These are phyloP conservation scores for Prosopis cineraria DNA, from an alignment of 306 rosid species.

Conservation along the genomic window DNA sequence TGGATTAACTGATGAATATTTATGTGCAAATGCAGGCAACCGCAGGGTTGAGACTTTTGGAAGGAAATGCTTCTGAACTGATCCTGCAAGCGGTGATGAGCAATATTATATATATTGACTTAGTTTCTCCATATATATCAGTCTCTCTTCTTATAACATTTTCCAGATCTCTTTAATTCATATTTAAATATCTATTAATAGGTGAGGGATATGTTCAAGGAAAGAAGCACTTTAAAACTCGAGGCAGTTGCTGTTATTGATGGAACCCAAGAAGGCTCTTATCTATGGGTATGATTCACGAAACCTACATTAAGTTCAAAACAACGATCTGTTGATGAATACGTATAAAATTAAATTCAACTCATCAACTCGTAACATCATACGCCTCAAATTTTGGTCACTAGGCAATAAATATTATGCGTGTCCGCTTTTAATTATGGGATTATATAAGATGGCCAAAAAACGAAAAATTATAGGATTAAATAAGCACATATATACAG, in stretches of 20 bases:
- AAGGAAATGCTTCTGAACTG: conserved; percentile 56
- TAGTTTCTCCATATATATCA: background rate
- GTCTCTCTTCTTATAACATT: background rate
- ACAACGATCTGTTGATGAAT: background rate
- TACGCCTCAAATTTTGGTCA: too few relatives aligned
- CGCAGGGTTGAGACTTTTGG: conserved; percentile 68
- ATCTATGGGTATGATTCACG: conserved; percentile 58
- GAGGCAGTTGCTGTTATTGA: conserved; percentile 51
- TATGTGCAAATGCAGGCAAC: conserved; percentile 54
- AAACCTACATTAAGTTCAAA: background rate
- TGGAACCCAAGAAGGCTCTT: conserved; percentile 82
- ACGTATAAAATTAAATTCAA: too few relatives aligned
- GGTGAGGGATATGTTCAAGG: conserved; percentile 67
- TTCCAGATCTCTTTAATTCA: background rate
- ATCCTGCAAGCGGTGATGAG: conserved; percentile 63
- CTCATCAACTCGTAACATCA: too few relatives aligned
- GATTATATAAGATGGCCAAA: too few relatives aligned
- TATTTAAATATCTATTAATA: conserved; percentile 7
- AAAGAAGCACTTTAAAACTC: conserved; percentile 47
- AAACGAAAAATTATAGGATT: too few relatives aligned
- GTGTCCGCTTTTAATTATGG: too few relatives aligned
- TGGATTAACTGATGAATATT: background rate
- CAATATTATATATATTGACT: background rate
- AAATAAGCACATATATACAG: too few relatives aligned
- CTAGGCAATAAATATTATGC: too few relatives aligned